Evolutionary conservation across 495 filamentous ascomycete species (phyloP), one percentile per base, ranked within the genome.

Genomic region (Aspergillus nanangensis): DNA sequence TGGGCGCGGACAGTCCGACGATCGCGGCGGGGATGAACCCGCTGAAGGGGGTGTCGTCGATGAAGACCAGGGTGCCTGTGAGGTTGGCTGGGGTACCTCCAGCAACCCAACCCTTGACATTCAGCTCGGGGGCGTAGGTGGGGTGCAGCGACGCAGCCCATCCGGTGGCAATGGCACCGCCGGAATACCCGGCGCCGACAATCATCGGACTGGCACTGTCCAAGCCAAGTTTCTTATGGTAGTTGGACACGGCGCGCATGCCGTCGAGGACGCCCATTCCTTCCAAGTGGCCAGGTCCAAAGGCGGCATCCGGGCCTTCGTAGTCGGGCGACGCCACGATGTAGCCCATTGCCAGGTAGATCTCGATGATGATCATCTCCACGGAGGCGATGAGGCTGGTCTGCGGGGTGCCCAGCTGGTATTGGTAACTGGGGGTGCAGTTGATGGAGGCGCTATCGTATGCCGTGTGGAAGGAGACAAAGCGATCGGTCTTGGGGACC

Each of bases 91-190:
- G 62, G 2, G 65, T 68, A 23, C 77, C 79, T 14, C 79, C 78
- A 8, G 79, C 47, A 0, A 68, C 71, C 45, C 66, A 72, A 11
- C 76, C 74, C 31, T 58, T 62, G 40, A 82, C 68, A 21, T 65
- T 45, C 3, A 83, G 55, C 31, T 80, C 77, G 1, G 78, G 71
- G 1, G 78, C 77, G 50, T 83, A 83, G 4, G 49, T 48, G 10
- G 57, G 60, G 34, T 77, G 74, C 38, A 81, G 44, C 48, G 78
- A 74, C 8, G 69, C 67, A 1, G 77, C 78, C 63, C 72, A 80
- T 39, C 67, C 74, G 1, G 67, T 75, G 0, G 78, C 77, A 37
- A 81, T 62, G 1, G 69, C 63, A 24, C 78, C 79, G n/a, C 79
- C 78, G 5, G 74, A 78, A 48, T 81, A 83, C 4, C 78, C 79